Percentiles rank a stretch among this genome's conserved stretches.
Conservation (phyloP, 1,284 basidiomycete genomes). For the Ustilago crameri region DNA sequence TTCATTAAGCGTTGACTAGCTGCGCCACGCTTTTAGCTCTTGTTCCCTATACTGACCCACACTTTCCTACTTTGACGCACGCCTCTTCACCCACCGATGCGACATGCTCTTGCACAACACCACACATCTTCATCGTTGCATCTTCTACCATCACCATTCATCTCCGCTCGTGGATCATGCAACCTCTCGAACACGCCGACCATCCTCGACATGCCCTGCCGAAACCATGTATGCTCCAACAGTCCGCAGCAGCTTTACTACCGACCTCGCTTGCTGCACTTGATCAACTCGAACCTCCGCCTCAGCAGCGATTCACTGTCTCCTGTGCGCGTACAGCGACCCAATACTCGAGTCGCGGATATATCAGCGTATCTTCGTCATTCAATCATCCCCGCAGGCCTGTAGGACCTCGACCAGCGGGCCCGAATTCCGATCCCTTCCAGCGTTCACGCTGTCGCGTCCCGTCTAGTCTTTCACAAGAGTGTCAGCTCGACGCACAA, state of each 20-base stretch:
- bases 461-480: slow-evolving; percentile 25
- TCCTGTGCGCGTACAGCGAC: slow-evolving; percentile 4
- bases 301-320: slow-evolving; percentile 17
- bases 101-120: too few species aligned
- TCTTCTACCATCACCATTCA: background rate
- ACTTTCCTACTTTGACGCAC: too few species aligned
- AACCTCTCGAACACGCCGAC: slow-evolving; percentile 3
- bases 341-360: slow-evolving; percentile 1
- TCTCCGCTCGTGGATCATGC: background rate
- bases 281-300: background rate
- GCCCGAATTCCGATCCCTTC: slow-evolving; percentile 4
- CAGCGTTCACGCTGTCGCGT: slow-evolving; percentile 17
- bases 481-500: slow-evolving; percentile 12
- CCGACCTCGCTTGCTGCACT: background rate
- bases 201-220: slow-evolving; percentile 24
- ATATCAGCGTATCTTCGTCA: slow-evolving; percentile 5
- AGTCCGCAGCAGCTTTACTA: background rate
- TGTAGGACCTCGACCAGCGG: background rate
- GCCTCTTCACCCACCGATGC: too few species aligned
- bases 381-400: slow-evolving; percentile 10
- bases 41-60: background rate
- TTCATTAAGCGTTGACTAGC: slow-evolving; percentile 9
- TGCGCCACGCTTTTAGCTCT: slow-evolving; percentile 3
- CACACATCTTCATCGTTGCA: too few species aligned
- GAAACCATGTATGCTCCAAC: slow-evolving; percentile 10